A percentile compares a stretch with the other conserved stretches of the same genome.
These are phyloP conservation scores for Flaveria linearis DNA, from an alignment of 129 eudicot genomes.

Conservation along the genomic window DNA sequence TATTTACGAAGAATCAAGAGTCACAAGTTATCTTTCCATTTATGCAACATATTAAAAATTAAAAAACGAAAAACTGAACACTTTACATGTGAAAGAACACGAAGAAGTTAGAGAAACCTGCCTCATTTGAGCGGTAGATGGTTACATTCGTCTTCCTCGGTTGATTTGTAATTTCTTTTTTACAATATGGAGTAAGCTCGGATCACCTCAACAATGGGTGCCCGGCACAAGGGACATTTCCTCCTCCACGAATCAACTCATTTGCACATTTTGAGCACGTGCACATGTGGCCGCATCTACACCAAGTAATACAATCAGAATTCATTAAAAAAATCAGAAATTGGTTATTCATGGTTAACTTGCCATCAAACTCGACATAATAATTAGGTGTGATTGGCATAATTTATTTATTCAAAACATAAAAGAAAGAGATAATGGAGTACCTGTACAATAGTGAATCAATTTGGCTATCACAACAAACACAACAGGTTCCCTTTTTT, in stretches of 20 bases:
- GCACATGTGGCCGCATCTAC: slow-evolving; percentile 99
- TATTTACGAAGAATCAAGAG: slow-evolving; percentile 35
- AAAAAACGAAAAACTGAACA: slow-evolving; percentile 22
- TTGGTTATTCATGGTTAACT: not conserved
- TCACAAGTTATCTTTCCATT: slow-evolving; percentile 28
- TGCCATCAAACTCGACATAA: slow-evolving; percentile 18
- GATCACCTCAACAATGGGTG: slow-evolving; percentile 95
- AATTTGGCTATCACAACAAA: slow-evolving; percentile 91
- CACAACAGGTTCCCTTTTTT: slow-evolving; percentile 88
- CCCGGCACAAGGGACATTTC: slow-evolving; percentile 98
- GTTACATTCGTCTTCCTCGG: slow-evolving; percentile 22
- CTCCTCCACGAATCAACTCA: slow-evolving; percentile 93
- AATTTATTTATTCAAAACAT: not conserved
- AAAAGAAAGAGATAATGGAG: not conserved
- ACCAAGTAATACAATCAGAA: slow-evolving; percentile 15
- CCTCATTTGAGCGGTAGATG: slow-evolving; percentile 31
- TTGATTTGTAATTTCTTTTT: slow-evolving; percentile 31
- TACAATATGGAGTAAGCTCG: slow-evolving; percentile 97
- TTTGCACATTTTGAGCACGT: slow-evolving; percentile 93
- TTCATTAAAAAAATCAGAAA: not conserved
- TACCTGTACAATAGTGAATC: slow-evolving; percentile 98
- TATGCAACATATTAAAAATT: slow-evolving; percentile 38
- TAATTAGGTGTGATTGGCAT: not conserved
- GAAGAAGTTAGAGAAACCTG: slow-evolving; percentile 29
- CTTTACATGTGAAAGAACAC: slow-evolving; percentile 35